Base-by-base conservation (phyloP, 108 stramenopile species). In the Craspedostauros australis region DNA sequence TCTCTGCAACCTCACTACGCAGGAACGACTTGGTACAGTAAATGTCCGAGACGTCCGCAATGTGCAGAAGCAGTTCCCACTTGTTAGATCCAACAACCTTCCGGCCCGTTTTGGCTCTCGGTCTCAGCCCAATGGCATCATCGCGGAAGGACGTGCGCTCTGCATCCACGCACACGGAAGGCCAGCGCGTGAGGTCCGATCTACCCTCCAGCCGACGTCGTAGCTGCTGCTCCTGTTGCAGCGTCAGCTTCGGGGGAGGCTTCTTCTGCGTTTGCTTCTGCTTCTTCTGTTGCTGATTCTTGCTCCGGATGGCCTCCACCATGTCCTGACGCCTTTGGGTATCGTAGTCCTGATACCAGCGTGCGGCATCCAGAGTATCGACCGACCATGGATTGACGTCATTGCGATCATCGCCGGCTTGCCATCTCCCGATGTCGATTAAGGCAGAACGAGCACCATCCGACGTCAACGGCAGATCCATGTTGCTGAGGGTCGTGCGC, bases 11-110 rank as follows among this genome's bases (percentile, higher is more conserved):
- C n/a, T n/a, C n/a, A n/a, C n/a, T n/a, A n/a, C n/a, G n/a, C n/a
- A n/a, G 38, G 9, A 9, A 16, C 15, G 11, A 44, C 43, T 64
- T 50, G 8, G 78, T 51, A 20, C 64, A 50, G 50, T 83, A 93
- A 4, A 93, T 48, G 51, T 82, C 85, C 7, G 91, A 89, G 37
- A 87, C 81, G 51, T 93, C 91, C 15, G 85, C 68, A 52, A 88
- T 81, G 55, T 86, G 85, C 25, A 93, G 26, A 24, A 93, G 57
- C 38, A 93, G 46, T 60, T 93, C 91, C 82, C 80, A 93, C 57
- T 87, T 77, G 15, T 76, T 76, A 24, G 75, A 82, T 23, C 60
- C 59, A 4, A 62, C 50, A 0, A 81, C 77, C 49, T 71, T 70
- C 31, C 86, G 68, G 9, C 86, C 82, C 1, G 86, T 88, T 1